phyloP scores from a whole-genome alignment of 169 alveolate genomes.

The Amoebophrya sp. region DNA sequence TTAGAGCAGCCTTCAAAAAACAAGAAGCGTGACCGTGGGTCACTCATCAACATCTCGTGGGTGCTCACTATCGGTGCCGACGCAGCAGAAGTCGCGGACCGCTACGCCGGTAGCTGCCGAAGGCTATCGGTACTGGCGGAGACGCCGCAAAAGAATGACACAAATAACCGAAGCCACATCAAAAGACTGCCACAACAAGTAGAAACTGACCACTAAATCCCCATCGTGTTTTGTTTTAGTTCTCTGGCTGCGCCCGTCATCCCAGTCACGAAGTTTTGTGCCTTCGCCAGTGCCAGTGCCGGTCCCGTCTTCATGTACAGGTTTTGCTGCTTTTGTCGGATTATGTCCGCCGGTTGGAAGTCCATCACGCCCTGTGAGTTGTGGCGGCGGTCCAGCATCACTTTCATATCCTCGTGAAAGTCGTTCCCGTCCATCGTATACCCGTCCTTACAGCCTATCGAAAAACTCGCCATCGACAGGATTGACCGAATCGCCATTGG shows the following conservation, averaged over 20 bases:
- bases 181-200: neutral
- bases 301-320: neutral
- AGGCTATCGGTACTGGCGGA: no score
- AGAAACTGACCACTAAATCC: neutral
- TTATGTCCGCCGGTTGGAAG: neutral
- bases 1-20: no score
- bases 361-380: neutral
- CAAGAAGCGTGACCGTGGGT: no score
- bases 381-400: neutral
- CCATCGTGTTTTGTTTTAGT: neutral
- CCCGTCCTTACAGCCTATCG: no score
- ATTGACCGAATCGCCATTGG: no score
- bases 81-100: no score
- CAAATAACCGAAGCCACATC: neutral
- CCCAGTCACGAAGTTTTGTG: neutral
- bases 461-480: no score
- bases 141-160: no score
- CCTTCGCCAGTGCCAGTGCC: neutral
- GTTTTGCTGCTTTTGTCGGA: neutral
- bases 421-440: neutral
- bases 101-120: no score
- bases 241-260: neutral
- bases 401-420: neutral
- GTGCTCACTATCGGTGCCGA: no score
- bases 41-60: no score